Evolutionary conservation across 2,329 filamentous ascomycete species (phyloP), one percentile per base, ranked within the genome.

Genomic region (Neophaeococcomyces mojaviensis): DNA sequence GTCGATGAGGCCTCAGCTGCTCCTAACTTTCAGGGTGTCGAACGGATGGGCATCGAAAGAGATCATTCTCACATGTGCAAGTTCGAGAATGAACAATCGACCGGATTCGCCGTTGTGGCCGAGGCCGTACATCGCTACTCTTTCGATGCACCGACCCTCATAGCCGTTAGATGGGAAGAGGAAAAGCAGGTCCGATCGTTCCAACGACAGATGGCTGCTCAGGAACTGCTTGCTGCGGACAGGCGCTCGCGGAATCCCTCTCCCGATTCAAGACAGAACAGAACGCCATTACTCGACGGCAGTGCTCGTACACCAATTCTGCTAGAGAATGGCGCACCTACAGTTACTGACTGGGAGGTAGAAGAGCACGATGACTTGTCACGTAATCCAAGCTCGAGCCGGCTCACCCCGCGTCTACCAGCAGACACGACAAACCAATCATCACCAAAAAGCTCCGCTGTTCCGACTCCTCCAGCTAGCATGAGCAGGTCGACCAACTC

Each of bases 41-140:
- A 77, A 34, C 82, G 83, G 53, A 85, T 82, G 62, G 82, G 82
- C n/a, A 84, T 87, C 48, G 82, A 86, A 54, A 80, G 81, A 6
- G 78, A 77, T n/a, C 82, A 86, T 58, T 79, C 77, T 1, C 70
- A 73, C 35, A 86, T 87, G 79, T 84, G 81, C 68, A 86, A 86
- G 58, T 87, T 86, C 49, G 73, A 78, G 18, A 75, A 74, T 51
- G 70, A 73, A 39, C 76, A 71, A 50, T 74, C 84, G 0, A 81
- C 84, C 0, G 85, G 85, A 0, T 89, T 81, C 58, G 69, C 72
- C 40, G 65, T 69, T 3, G 67, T 76, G 8, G 68, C 68, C 3
- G 72, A 74, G 48, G 70, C 69, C 2, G 61, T 74, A 26, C 53
- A 52, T 49, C 51, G 56, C 40, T 73, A 73, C 55, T 59, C 71